These are phyloP conservation scores for Phytophthora hibernalis DNA, from an alignment of 352 stramenopile species.

Conservation along the genomic window DNA sequence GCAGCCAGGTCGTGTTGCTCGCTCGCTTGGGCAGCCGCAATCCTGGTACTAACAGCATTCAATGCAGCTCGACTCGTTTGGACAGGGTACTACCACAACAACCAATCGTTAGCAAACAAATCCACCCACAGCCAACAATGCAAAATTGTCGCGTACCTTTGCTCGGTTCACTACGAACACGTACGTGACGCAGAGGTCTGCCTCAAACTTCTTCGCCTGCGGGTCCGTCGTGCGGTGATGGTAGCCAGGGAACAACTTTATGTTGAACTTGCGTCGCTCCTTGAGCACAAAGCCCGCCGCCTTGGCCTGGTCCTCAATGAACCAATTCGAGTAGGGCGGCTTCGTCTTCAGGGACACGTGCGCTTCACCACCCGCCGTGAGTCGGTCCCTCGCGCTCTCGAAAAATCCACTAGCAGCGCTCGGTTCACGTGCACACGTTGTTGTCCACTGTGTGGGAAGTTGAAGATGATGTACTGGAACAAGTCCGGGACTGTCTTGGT, in stretches of 20 bases:
- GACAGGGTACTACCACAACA: conserved; percentile 41
- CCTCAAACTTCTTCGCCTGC: conserved; percentile 84
- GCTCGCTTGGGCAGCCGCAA: conserved; percentile 16
- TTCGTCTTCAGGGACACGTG: too few relatives aligned
- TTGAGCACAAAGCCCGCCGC: conserved; percentile 79
- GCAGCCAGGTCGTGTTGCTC: conserved; percentile 37
- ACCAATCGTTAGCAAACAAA: conserved; percentile 1
- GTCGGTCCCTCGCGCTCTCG: too few relatives aligned
- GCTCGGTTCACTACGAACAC: conserved; percentile 86
- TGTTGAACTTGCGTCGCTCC: conserved; percentile 75
- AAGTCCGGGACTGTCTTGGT: too few relatives aligned
- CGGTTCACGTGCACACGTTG: too few relatives aligned
- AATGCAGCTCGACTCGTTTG: conserved; percentile 34
- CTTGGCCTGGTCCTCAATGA: conserved; percentile 79
- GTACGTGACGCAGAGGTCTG: conserved; percentile 85
- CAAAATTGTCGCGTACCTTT: conserved; percentile 48
- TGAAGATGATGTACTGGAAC: too few relatives aligned
- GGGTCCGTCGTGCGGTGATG: conserved; percentile 89
- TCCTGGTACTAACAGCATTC: conserved; percentile 21
- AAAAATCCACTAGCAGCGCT: too few relatives aligned
- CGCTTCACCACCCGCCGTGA: too few relatives aligned
- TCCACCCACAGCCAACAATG: background rate
- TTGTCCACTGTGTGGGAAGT: too few relatives aligned
- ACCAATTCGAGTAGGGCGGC: too few relatives aligned
- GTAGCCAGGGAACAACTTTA: conserved; percentile 81